Base-by-base conservation (phyloP, 345 rosid species). In the Citrus maxima region DNA sequence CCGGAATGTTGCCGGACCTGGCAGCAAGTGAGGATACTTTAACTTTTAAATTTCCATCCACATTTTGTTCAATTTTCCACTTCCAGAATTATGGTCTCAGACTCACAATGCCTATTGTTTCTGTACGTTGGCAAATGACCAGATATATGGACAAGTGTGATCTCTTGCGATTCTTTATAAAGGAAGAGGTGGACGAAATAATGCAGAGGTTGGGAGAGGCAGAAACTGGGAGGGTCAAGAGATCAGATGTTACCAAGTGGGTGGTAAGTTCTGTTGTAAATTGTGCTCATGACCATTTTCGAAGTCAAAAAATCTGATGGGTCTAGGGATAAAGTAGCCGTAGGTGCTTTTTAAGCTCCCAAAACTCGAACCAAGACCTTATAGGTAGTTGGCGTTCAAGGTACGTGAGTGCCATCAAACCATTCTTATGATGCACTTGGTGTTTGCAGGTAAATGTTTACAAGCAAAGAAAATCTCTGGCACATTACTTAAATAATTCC, bases 81-180 rank as follows among this genome's bases (percentile, higher is more conserved):
- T 13, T 49, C 5, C 21, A 49, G 21, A 49, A 32, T 32, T 14
- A 35, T 3, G 10, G 42, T 10, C 13, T 60, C 73, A 78, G 30
- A 60, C 59, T 40, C 40, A 1, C 40, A 37, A 1, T 1, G 40
- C 9, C 9, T 7, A 37, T 37, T 37, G 27, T 74, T 38, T 61
- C 60, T 67, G 3, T 78, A 32, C 66, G 49, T 69, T 65, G 25
- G 46, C 8, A 40, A 40, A 84, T 73, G 32, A 19, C 34, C 46
- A 91, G 95, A 86, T 82, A 80, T 81, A 85, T 91, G 14, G 88
- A 91, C 21, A 92, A 90, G 80, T 90, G 87, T 18, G 92, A 91
- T 70, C 90, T 91, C 38, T 73, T 90, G 75, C 88, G 90, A 5
- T 91, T 90, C 85, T 81, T 91, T 90, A 85, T 82, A 64, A 83